A percentile compares a stretch with the other conserved stretches of the same genome.
Evolutionary conservation across 1,284 basidiomycete species (phyloP).

Genomic region (Ustilago sp.): DNA sequence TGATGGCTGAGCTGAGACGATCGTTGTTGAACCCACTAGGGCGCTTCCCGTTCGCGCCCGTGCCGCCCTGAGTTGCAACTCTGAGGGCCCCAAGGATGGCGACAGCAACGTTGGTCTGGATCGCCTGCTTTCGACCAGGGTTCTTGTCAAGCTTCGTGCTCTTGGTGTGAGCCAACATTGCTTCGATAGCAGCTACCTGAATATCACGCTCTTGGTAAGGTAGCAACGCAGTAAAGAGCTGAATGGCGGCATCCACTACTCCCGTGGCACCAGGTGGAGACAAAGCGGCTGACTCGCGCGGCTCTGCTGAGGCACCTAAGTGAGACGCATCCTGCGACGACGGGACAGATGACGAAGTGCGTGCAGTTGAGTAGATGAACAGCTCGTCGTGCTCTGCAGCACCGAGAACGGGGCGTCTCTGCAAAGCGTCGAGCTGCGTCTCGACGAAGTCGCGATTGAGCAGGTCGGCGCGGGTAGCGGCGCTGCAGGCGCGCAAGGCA

Average conservation of each 20-base stretch:
- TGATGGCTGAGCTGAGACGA: conserved; percentile 78
- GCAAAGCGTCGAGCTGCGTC: conserved; percentile 79
- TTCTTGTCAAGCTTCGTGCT: conserved; percentile 89
- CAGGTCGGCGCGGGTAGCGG: conserved; percentile 71
- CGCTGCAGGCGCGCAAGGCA: conserved; percentile 30
- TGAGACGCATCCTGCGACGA: conserved; percentile 9
- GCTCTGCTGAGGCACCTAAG: conserved; percentile 23
- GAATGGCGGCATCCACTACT: conserved; percentile 88
- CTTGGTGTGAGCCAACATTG: conserved; percentile 75
- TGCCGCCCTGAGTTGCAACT: conserved; percentile 43
- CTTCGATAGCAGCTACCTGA: conserved; percentile 77
- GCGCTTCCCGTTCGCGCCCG: conserved; percentile 49
- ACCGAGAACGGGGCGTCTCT: conserved; percentile 82
- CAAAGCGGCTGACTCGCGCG: conserved; percentile 74
- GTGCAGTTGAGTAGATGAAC: conserved; percentile 74
- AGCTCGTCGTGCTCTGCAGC: conserved; percentile 89
- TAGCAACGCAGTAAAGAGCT: conserved; percentile 82
- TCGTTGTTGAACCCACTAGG: conserved; percentile 72
- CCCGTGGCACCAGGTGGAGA: conserved; percentile 83
- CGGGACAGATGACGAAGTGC: conserved; percentile 4
- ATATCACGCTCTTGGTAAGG: conserved; percentile 81
- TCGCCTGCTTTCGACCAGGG: conserved; percentile 86
- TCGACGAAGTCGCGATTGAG: conserved; percentile 84
- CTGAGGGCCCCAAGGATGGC: conserved; percentile 82
- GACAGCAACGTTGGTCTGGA: conserved; percentile 84